Evolutionary conservation across 2,329 filamentous ascomycete genomes (phyloP).

Genomic region (Ilyonectria sp.): DNA sequence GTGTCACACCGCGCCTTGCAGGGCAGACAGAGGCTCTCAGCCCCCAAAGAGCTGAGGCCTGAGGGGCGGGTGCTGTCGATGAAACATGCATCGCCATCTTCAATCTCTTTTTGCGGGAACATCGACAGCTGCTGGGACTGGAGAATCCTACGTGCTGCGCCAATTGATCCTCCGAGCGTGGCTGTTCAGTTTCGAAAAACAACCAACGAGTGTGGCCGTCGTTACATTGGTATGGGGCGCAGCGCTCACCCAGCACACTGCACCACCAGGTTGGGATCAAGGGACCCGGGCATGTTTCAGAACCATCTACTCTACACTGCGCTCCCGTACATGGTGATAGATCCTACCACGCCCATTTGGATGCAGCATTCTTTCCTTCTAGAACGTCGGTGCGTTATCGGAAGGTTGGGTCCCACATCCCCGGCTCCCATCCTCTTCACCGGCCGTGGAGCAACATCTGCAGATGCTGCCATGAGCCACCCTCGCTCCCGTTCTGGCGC

Average conservation of each 20-base stretch:
- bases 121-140: conserved; percentile 11
- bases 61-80: conserved; percentile 11
- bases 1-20: conserved; percentile 24
- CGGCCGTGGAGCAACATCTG: conserved; percentile 13
- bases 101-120: conserved; percentile 25
- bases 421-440: conserved; percentile 13
- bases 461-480: conserved; percentile 6
- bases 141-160: conserved; percentile 8
- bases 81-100: conserved; percentile 28
- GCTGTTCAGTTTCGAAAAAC: conserved; percentile 28
- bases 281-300: conserved; percentile 34
- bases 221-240: conserved; percentile 23
- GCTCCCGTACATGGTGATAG: conserved; percentile 5
- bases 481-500: conserved; percentile 7
- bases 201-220: conserved; percentile 12
- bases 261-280: conserved; percentile 34
- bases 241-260: conserved; percentile 17
- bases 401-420: conserved; percentile 9
- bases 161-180: conserved; percentile 35
- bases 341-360: conserved; percentile 27
- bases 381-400: conserved; percentile 20
- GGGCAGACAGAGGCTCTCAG: conserved; percentile 23
- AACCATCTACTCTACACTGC: conserved; percentile 26
- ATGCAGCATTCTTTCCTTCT: conserved; percentile 34
- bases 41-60: background rate